phyloP scores from a whole-genome alignment of 2,329 filamentous ascomycete genomes.

The Apiospora marii region DNA sequence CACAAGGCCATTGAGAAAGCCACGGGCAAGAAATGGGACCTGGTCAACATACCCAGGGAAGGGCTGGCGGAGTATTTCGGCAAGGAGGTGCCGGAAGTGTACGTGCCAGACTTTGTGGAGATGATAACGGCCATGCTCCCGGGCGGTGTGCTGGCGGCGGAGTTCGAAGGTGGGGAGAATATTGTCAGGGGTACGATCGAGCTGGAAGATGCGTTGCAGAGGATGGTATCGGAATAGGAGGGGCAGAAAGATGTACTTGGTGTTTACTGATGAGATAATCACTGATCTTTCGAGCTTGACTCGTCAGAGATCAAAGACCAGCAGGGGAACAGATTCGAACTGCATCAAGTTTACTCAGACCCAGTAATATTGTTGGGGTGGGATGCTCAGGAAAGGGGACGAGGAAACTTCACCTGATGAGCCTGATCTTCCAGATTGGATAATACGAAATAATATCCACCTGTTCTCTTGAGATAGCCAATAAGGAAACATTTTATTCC shows the following conservation, averaged over 20 bases:
- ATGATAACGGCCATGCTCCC: slow-evolving; percentile 37
- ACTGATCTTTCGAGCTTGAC: too few species aligned
- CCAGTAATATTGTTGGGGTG: too few species aligned
- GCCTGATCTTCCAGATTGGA: too few species aligned
- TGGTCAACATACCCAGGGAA: slow-evolving; percentile 35
- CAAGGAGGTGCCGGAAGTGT: slow-evolving; percentile 32
- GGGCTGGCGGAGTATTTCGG: slow-evolving; percentile 37
- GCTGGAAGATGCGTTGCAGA: slow-evolving; percentile 28
- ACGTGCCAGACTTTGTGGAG: slow-evolving; percentile 40
- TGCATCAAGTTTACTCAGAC: too few species aligned
- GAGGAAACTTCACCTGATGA: too few species aligned
- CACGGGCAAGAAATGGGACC: slow-evolving; percentile 36
- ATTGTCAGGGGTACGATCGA: slow-evolving; percentile 37
- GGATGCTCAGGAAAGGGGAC: too few species aligned
- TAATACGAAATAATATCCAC: too few species aligned
- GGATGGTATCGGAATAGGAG: background rate
- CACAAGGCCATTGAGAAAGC: slow-evolving; percentile 39
- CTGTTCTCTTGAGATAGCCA: too few species aligned
- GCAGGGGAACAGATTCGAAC: too few species aligned
- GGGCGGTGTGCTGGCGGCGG: slow-evolving; percentile 37
- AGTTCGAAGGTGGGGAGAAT: slow-evolving; percentile 37
- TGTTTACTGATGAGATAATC: too few species aligned
- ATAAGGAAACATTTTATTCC: too few species aligned
- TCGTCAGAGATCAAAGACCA: too few species aligned
- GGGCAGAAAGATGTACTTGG: background rate